Percentiles rank a stretch among this genome's conserved stretches.
Conservation (phyloP, 129 eudicot species). For the Scalesia atractyloides region DNA sequence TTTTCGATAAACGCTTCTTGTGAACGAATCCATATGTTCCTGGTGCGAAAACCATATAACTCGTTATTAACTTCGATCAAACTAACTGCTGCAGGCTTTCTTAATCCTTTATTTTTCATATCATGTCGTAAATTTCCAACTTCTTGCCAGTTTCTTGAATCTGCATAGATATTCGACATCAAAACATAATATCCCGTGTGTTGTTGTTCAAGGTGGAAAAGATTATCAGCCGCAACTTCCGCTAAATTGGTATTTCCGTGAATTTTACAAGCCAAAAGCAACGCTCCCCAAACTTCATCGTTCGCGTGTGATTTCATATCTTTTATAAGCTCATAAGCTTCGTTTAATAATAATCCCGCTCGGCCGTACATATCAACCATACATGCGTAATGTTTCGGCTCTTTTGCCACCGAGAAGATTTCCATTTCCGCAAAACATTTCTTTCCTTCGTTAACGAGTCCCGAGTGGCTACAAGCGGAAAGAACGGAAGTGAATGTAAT, state of each 20-base stretch:
- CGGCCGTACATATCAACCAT: constrained; percentile 90
- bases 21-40: constrained; percentile 34
- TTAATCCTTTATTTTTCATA: constrained; percentile 43
- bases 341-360: constrained; percentile 59
- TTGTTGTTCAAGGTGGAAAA: constrained; percentile 59
- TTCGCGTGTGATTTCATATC: constrained; percentile 59
- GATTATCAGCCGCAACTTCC: constrained; percentile 54
- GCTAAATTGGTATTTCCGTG: constrained; percentile 52
- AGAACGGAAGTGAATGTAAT: constrained; percentile 51
- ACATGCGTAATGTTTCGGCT: constrained; percentile 63
- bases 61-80: constrained; percentile 35
- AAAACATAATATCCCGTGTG: constrained; percentile 58
- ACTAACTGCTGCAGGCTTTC: constrained; percentile 47
- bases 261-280: constrained; percentile 63
- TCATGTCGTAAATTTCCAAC: constrained; percentile 39
- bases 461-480: constrained; percentile 66
- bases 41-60: constrained; percentile 39
- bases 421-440: constrained; percentile 40
- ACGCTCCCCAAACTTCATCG: constrained; percentile 71
- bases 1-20: constrained; percentile 28
- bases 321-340: constrained; percentile 60
- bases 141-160: constrained; percentile 44
- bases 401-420: constrained; percentile 31
- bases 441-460: constrained; percentile 50
- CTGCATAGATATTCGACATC: constrained; percentile 56